Conservation (phyloP, 768 basidiomycete genomes). For the Pulveroboletus sp. region DNA sequence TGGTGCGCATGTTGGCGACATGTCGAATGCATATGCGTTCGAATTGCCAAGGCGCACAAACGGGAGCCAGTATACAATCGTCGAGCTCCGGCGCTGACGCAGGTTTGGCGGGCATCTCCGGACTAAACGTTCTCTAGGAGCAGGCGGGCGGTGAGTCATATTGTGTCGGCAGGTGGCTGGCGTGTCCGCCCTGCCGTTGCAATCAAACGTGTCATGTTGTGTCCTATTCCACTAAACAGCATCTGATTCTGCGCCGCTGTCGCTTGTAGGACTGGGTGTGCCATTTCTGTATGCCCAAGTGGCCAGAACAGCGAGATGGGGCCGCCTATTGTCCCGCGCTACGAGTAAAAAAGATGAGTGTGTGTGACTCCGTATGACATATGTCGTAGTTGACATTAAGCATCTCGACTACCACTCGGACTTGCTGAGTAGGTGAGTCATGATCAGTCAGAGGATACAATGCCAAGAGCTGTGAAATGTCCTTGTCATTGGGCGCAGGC, state of each 20-base stretch:
- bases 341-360: background rate
- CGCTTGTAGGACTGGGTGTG: constrained; percentile 34
- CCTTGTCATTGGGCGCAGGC: constrained; percentile 31
- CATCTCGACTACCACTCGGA: constrained; percentile 48
- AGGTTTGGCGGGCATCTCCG: constrained; percentile 40
- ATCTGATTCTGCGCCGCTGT: constrained; percentile 60
- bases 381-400: constrained; percentile 50
- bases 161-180: background rate
- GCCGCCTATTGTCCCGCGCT: constrained; percentile 45
- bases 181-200: background rate
- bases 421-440: constrained; percentile 37
- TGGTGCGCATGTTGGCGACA: constrained; percentile 43
- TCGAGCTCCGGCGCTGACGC: constrained; percentile 48
- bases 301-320: constrained; percentile 32
- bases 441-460: constrained; percentile 44
- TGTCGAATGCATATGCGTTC: constrained; percentile 48
- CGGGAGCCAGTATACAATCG: constrained; percentile 63
- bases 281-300: constrained; percentile 49
- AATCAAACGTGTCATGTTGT: too few species aligned
- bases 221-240: constrained; percentile 49
- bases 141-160: constrained; percentile 14
- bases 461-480: constrained; percentile 35
- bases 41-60: constrained; percentile 56
- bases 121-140: constrained; percentile 40
- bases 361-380: constrained; percentile 18